These are phyloP conservation scores for Calycina herbarum DNA, from an alignment of 2,329 filamentous ascomycete species.

Conservation along the genomic window DNA sequence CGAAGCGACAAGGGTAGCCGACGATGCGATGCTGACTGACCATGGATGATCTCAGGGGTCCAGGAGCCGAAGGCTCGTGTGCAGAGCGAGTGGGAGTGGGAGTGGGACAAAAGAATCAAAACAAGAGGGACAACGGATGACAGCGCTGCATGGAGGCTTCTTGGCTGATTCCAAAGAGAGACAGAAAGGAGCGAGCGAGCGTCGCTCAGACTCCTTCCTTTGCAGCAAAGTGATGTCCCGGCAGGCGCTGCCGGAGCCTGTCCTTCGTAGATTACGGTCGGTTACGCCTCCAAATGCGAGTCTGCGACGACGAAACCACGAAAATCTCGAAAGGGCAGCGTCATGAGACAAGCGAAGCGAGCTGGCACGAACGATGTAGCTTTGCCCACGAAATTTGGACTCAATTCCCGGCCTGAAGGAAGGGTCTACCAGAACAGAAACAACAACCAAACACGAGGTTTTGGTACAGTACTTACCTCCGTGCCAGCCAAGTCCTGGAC, in stretches of 20 bases:
- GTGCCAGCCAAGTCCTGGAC: background rate
- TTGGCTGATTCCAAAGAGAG: background rate
- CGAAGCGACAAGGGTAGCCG: constrained; percentile 20
- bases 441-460: background rate
- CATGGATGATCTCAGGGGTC: constrained; percentile 32
- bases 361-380: background rate
- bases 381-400: background rate
- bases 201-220: constrained; percentile 6
- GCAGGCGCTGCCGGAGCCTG: constrained; percentile 16
- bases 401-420: background rate
- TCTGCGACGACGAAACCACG: constrained; percentile 13
- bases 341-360: constrained; percentile 11
- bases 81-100: constrained; percentile 2
- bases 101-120: constrained; percentile 6
- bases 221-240: constrained; percentile 11
- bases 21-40: constrained; percentile 26
- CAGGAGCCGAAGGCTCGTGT: constrained; percentile 27
- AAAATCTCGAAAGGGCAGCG: constrained; percentile 4
- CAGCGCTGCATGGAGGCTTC: background rate
- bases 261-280: constrained; percentile 7
- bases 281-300: constrained; percentile 13
- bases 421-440: background rate
- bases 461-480: background rate
- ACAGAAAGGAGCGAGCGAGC: background rate
- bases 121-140: background rate